These are phyloP conservation scores for Paracorniculantispora psalliotae DNA, from an alignment of 2,329 filamentous ascomycete species.

Conservation along the genomic window DNA sequence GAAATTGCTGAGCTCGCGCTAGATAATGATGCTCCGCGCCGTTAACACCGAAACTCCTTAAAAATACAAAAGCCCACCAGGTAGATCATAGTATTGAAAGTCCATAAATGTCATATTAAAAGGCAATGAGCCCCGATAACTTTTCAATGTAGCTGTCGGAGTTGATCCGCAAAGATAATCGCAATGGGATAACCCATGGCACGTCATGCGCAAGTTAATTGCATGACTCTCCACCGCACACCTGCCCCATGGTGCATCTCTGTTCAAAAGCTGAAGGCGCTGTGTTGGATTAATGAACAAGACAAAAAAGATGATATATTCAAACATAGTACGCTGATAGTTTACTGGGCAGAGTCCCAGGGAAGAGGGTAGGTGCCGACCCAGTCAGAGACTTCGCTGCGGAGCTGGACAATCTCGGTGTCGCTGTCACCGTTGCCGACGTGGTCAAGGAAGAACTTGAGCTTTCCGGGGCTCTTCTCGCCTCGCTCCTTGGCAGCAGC, in stretches of 20 bases:
- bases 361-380: slow-evolving; percentile 69
- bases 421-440: slow-evolving; percentile 63
- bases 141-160: not conserved
- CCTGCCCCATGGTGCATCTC: not conserved
- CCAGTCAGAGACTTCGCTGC: slow-evolving; percentile 73
- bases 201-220: slow-evolving; percentile 6
- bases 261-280: not conserved
- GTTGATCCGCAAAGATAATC: not conserved
- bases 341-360: slow-evolving; percentile 47
- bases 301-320: slow-evolving; percentile 11
- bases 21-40: not conserved
- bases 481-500: slow-evolving; percentile 63
- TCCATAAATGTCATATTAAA: not conserved
- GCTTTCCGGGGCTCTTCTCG: slow-evolving; percentile 59
- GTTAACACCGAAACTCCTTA: slow-evolving; percentile 5
- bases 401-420: slow-evolving; percentile 66
- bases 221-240: not conserved
- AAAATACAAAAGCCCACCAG: not conserved
- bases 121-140: not conserved
- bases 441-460: slow-evolving; percentile 64
- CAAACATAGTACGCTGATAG: slow-evolving; percentile 7
- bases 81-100: not conserved
- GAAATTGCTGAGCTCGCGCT: not conserved
- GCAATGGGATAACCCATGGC: not conserved
- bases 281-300: not conserved